A percentile compares a stretch with the other conserved stretches of the same genome.
Evolutionary conservation across 2,329 filamentous ascomycete genomes (phyloP).

Genomic region (Ceratocystiopsis brevicomis): DNA sequence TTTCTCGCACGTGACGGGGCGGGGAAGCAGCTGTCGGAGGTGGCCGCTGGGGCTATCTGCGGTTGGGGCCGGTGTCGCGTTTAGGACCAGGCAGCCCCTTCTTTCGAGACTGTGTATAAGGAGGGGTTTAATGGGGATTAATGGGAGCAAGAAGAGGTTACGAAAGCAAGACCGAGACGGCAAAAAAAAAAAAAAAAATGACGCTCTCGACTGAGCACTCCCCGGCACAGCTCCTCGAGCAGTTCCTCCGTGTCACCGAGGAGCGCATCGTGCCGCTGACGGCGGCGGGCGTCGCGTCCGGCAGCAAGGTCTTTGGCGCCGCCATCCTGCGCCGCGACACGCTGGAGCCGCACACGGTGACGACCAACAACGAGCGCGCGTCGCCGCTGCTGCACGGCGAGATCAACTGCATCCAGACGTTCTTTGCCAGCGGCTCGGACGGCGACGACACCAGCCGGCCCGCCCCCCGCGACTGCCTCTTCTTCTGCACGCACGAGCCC

Average conservation of each 20-base stretch:
- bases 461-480: conserved; percentile 28
- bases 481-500: conserved; percentile 40
- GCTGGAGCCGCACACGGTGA: conserved; percentile 26
- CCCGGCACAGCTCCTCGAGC: conserved; percentile 16
- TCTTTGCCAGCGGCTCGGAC: conserved; percentile 22
- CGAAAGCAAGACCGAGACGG: too few species aligned
- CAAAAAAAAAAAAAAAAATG: neutral
- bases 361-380: conserved; percentile 35
- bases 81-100: too few species aligned
- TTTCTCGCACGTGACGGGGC: neutral
- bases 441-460: conserved; percentile 12
- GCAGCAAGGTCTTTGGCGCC: conserved; percentile 38
- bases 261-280: conserved; percentile 32
- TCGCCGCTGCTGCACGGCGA: conserved; percentile 40
- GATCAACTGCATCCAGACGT: conserved; percentile 40
- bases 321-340: conserved; percentile 27
- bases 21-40: neutral
- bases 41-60: neutral
- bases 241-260: conserved; percentile 25
- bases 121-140: too few species aligned
- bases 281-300: conserved; percentile 26
- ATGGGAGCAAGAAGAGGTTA: too few species aligned
- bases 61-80: too few species aligned
- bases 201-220: neutral
- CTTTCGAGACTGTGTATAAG: too few species aligned